Base-by-base conservation (phyloP, 1,284 basidiomycete species). In the Trichosporon sp. region DNA sequence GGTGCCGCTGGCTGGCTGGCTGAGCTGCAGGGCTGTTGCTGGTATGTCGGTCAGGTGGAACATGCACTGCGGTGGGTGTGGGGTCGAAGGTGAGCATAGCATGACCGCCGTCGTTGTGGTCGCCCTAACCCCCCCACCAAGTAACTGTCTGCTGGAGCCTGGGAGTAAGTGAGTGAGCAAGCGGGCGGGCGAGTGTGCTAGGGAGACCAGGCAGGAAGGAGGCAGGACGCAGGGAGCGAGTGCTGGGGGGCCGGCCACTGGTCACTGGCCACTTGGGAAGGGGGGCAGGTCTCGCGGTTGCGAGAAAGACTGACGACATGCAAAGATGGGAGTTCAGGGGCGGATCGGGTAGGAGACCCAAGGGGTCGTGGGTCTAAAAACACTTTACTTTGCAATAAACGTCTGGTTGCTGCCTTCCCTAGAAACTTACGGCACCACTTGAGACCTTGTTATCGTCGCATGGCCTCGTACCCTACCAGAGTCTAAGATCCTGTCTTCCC, bases 311-410 rank as follows among this genome's bases (percentile, higher is more conserved):
- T 54, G 49, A 54, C 49, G 49, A 54, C 49, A 54, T 54, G 49
- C 25, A 54, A 37, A 29, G 27, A 27, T 54, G 49, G 6, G 49
- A 54, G 25, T 10, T 16, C 49, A 54, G 49, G 49, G 49, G 49
- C 49, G 49, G 31, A 9, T 54, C 49, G 49, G 49, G 49, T 54
- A 54, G 49, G 49, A 54, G 31, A 54, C 49, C 49, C 49, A 29
- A 54, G 49, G 49, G 49, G 49, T 54, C 49, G 49, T 54, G 49
- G 49, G 49, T 29, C 49, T 54, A 54, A 54, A 54, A 29, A 27
- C 27, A 54, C 49, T 54, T 49, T 54, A 54, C 49, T 54, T 54
- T 54, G 49, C 49, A 54, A 54, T 54, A 54, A 54, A 54, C 49
- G 49, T 54, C 49, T 54, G 49, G 49, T 54, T 54, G 49, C 49